A percentile compares a stretch with the other conserved stretches of the same genome.
These are phyloP conservation scores for Waitea zeae DNA, from an alignment of 1,284 basidiomycete species.

Conservation along the genomic window DNA sequence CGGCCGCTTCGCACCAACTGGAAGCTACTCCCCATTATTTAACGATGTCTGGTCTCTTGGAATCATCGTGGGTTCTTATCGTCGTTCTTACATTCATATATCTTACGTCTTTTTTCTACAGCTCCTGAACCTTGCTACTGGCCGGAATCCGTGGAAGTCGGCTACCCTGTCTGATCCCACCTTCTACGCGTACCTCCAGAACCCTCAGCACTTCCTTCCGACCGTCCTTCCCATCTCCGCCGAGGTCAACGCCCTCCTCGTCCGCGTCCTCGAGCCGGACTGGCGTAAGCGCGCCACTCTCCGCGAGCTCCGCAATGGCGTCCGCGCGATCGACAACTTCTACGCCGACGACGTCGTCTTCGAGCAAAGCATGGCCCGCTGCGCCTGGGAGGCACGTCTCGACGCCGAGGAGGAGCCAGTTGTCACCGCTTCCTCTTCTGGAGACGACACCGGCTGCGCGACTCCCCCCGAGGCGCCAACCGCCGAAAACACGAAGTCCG, in stretches of 20 bases:
- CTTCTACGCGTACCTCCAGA: constrained; percentile 57
- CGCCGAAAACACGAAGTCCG: constrained; percentile 6
- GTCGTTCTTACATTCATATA: too few species aligned
- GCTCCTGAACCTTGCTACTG: constrained; percentile 89
- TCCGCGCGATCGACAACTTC: constrained; percentile 50
- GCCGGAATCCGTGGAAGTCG: constrained; percentile 95
- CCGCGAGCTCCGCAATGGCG: constrained; percentile 49
- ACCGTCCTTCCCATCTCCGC: constrained; percentile 59
- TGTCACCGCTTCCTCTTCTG: constrained; percentile 9
- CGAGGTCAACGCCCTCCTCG: constrained; percentile 50
- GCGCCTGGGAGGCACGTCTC: constrained; percentile 60
- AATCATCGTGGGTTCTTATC: too few species aligned
- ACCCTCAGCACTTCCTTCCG: constrained; percentile 46
- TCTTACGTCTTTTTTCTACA: too few species aligned
- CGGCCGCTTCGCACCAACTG: constrained; percentile 49
- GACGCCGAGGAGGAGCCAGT: constrained; percentile 22
- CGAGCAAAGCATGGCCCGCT: constrained; percentile 70
- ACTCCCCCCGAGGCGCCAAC: constrained; percentile 11
- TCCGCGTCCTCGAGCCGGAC: constrained; percentile 56
- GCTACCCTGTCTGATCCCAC: constrained; percentile 68
- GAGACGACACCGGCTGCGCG: too few species aligned
- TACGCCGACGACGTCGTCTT: constrained; percentile 61
- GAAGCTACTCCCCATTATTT: constrained; percentile 70
- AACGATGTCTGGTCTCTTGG: constrained; percentile 99
- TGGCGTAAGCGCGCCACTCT: constrained; percentile 56